Conservation (phyloP, 176 grass and related monocot genomes). For the Cymbopogon citratus region DNA sequence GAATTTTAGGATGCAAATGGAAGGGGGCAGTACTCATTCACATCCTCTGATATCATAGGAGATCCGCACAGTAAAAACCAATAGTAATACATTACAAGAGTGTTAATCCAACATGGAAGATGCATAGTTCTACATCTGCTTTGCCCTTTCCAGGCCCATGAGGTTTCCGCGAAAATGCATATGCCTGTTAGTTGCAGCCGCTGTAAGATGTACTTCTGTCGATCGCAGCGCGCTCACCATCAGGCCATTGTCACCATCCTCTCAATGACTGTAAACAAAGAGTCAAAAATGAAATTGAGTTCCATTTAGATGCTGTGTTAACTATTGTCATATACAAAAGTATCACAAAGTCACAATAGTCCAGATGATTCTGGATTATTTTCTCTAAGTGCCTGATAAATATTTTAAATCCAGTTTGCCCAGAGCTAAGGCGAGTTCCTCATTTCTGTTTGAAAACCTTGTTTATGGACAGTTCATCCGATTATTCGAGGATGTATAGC, state of each 20-base stretch:
- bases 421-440: not conserved
- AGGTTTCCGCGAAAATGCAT: constrained; percentile 16
- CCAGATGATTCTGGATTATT: not conserved
- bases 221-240: constrained; percentile 27
- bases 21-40: constrained; percentile 24
- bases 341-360: not conserved
- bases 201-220: not conserved
- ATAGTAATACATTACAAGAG: constrained; percentile 49
- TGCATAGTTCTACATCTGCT: constrained; percentile 53
- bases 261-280: constrained; percentile 31
- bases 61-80: constrained; percentile 42
- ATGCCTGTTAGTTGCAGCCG: constrained; percentile 29
- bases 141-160: constrained; percentile 16
- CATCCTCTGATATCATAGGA: constrained; percentile 35
- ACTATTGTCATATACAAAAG: not conserved
- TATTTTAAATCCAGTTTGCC: not conserved
- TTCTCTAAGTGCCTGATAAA: not conserved
- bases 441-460: not conserved
- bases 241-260: constrained; percentile 44
- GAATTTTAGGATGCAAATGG: not conserved
- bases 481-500: no score
- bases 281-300: not conserved
- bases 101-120: constrained; percentile 44
- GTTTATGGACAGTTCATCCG: not conserved
- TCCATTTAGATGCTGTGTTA: not conserved